A percentile compares a stretch with the other conserved stretches of the same genome.
Conservation (phyloP, 164 flowering plant genomes). For the Protea cynaroides region DNA sequence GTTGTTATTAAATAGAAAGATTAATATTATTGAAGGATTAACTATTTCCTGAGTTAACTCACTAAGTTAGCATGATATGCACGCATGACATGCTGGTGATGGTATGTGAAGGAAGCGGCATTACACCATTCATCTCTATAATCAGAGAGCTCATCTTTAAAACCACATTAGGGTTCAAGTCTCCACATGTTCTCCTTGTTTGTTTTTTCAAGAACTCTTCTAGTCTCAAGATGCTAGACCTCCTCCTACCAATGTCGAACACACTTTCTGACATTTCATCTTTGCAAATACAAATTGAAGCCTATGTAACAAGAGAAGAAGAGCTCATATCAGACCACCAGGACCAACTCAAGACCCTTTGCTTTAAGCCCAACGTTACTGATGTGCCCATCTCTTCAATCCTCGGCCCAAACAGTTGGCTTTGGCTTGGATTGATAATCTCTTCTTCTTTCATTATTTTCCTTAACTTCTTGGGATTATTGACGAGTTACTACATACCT, state of each 20-base stretch:
- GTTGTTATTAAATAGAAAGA: too few relatives aligned
- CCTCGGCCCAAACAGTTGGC: constrained; percentile 51
- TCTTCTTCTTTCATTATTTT: constrained; percentile 59
- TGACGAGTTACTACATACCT: constrained; percentile 51
- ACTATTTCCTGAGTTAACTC: too few relatives aligned
- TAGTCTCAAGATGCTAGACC: constrained; percentile 65
- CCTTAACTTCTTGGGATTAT: constrained; percentile 45
- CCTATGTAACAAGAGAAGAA: constrained; percentile 67
- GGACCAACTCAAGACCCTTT: constrained; percentile 20
- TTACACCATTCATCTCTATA: constrained; percentile 72
- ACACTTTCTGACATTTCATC: constrained; percentile 25
- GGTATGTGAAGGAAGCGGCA: constrained; percentile 87
- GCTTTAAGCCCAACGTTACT: too few relatives aligned
- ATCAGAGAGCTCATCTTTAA: constrained; percentile 50
- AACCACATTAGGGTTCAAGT: too few relatives aligned
- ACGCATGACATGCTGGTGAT: constrained; percentile 77
- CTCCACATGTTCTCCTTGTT: constrained; percentile 43
- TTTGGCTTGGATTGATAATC: constrained; percentile 64
- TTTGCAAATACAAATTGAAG: too few relatives aligned
- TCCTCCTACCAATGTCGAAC: constrained; percentile 46
- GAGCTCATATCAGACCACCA: constrained; percentile 20
- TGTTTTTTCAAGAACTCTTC: constrained; percentile 50
- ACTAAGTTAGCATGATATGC: constrained; percentile 9
- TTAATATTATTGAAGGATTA: too few relatives aligned
- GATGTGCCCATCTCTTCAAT: too few relatives aligned